Conservation (phyloP, 495 filamentous ascomycete genomes). For the Emericellopsis terricola region DNA sequence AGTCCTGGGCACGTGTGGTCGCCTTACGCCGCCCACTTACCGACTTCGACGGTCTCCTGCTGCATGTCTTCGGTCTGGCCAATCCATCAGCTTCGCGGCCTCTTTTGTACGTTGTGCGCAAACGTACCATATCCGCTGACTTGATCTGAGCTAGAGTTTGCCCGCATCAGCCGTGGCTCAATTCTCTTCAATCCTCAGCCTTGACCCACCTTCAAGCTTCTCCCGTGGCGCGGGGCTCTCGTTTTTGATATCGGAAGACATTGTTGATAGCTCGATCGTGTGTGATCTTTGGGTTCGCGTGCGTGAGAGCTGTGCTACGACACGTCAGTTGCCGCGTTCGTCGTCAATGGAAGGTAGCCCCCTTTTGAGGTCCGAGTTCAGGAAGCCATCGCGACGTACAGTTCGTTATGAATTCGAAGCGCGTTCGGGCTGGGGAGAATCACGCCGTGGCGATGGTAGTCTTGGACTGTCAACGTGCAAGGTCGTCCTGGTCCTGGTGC, state of each 20-base stretch:
- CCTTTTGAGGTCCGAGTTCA: no score
- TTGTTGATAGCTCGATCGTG: no score
- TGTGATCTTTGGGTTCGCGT: no score
- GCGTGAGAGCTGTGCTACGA: no score
- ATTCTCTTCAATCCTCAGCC: background rate
- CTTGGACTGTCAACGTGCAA: no score
- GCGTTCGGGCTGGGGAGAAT: no score
- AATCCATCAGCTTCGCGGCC: constrained; percentile 10
- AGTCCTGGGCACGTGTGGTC: background rate
- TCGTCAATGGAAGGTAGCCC: no score
- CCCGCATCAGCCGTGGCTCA: constrained; percentile 2
- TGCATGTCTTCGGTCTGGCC: constrained; percentile 89
- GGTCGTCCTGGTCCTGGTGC: no score
- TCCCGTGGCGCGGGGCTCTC: constrained; percentile 12
- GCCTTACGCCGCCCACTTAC: constrained; percentile 33
- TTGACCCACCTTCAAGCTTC: constrained; percentile 17
- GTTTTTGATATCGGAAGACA: background rate
- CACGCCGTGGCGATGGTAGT: no score
- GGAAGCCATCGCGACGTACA: no score
- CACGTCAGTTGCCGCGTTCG: no score
- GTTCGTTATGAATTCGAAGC: no score
- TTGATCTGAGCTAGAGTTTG: constrained; percentile 63
- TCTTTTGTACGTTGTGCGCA: constrained; percentile 1
- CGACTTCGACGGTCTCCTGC: constrained; percentile 79
- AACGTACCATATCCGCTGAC: constrained; percentile 86